A percentile compares a stretch with the other conserved stretches of the same genome.
Evolutionary conservation across 2,329 filamentous ascomycete genomes (phyloP).

Genomic region (Thielaviopsis musarum): DNA sequence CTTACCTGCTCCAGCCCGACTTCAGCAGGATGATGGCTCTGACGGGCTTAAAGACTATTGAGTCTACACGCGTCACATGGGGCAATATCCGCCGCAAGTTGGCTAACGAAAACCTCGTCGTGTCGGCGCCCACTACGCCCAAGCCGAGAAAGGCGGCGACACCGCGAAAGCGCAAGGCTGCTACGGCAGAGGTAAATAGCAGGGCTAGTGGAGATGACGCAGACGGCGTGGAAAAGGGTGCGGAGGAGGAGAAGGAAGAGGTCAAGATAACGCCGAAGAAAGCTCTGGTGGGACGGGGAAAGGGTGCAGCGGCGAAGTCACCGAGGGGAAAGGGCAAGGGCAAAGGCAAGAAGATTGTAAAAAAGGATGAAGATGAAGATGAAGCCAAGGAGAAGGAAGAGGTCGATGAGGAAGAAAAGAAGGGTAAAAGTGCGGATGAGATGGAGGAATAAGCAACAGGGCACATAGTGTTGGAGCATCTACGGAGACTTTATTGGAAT

Average conservation of each 20-base stretch:
- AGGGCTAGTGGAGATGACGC: background rate
- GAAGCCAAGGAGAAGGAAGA: background rate
- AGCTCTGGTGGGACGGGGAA: too few species aligned
- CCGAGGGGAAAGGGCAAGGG: conserved; percentile 4
- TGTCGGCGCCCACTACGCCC: background rate
- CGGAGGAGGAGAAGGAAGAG: background rate
- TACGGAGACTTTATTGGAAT: too few species aligned
- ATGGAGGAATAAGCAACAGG: background rate
- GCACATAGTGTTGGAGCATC: background rate
- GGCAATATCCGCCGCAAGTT: background rate
- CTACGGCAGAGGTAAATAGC: background rate
- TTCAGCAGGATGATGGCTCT: background rate
- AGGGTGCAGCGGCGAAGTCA: background rate
- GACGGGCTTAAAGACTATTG: background rate
- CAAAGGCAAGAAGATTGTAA: background rate
- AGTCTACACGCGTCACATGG: background rate
- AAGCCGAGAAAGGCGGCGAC: background rate
- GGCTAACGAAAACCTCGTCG: background rate
- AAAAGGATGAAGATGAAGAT: background rate
- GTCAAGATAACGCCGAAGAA: background rate
- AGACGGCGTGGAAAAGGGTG: background rate
- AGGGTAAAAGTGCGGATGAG: too few species aligned
- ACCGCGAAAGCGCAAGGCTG: background rate
- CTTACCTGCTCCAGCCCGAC: background rate
- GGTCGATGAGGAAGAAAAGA: background rate